Evolutionary conservation across 2,329 filamentous ascomycete species (phyloP), one percentile per base, ranked within the genome.

Genomic region (Microsporum canis): DNA sequence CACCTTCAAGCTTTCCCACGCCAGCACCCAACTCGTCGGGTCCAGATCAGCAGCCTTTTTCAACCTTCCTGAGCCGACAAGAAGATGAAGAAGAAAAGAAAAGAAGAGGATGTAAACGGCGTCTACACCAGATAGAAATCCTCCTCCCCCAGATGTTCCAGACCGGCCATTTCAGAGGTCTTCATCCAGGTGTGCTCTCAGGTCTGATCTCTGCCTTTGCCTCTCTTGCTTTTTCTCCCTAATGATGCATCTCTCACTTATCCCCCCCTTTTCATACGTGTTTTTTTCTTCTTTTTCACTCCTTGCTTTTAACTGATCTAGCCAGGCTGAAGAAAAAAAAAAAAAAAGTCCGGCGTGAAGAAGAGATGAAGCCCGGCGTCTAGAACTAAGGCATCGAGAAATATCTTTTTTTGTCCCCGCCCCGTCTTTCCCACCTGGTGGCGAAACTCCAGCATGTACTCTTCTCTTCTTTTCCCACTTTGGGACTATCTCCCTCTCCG

Each of bases 31-130:
- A 31, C 55, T 39, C 38, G 55, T 43, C 38, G 55, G 55, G 55
- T 57, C 55, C 55, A 57, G 55, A 57, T 57, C 55, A 57, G 55
- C 55, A 33, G 33, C 49, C 49, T 23, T 47, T 47, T 47, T 10
- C 43, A 47, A 47, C 43, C 43, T 47, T 47, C 43, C 43, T 47
- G 43, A 47, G 23, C 43, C 43, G 43, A 55, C 49, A 33, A 23
- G 31, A 7, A 27, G 17, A 17, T 7, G n/a, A 17, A 47, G n/a
- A 47, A 47, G 43, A 6, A 47, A 17, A 47, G 43, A 17, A 10
- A 6, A 14, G 36, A 14, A 55, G 29, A 27, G 29, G 34, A 36
- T 14, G 51, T 38, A 33, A 55, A 55, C 34, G 29, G 51, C 29
- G 34, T 55, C 51, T 34, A 55, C 51, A 51, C 45, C 17, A 31